These are phyloP conservation scores for Chlorencoelia australis DNA, from an alignment of 2,329 filamentous ascomycete genomes.

Conservation along the genomic window DNA sequence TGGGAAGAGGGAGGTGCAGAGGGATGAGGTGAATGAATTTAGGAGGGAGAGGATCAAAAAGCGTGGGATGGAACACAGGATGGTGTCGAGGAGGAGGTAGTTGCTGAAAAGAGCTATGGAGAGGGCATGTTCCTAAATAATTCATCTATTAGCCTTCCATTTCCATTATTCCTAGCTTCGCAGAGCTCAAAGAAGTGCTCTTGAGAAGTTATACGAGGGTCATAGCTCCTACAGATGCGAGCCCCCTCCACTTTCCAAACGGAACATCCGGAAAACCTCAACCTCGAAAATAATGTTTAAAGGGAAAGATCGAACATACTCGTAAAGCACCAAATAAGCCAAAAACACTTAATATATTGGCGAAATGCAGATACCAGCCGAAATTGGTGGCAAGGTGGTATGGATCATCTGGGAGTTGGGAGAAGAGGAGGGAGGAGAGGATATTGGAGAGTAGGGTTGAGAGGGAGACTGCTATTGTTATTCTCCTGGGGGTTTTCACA, in stretches of 20 bases:
- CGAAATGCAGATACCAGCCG: constrained; percentile 31
- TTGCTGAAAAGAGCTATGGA: constrained; percentile 21
- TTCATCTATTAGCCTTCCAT: constrained; percentile 20
- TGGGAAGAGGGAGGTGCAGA: background rate
- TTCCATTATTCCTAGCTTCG: constrained; percentile 16
- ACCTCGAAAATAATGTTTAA: too few species aligned
- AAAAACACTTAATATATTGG: constrained; percentile 30
- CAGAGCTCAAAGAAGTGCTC: too few species aligned
- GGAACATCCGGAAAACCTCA: too few species aligned
- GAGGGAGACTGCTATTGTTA: constrained; percentile 19
- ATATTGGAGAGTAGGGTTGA: constrained; percentile 23
- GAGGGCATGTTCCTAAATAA: constrained; percentile 5
- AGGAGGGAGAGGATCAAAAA: constrained; percentile 12
- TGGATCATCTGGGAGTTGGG: constrained; percentile 26
- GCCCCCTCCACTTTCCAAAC: too few species aligned
- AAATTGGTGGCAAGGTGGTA: constrained; percentile 26
- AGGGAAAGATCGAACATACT: constrained; percentile 28
- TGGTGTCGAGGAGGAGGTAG: constrained; percentile 26
- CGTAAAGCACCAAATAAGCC: constrained; percentile 34
- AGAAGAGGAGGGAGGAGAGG: constrained; percentile 23
- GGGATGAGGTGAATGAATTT: background rate
- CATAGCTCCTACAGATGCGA: constrained; percentile 5
- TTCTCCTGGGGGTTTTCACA: background rate
- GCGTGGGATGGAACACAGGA: constrained; percentile 23
- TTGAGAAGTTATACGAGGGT: constrained; percentile 15